Conservation (phyloP, 2,329 filamentous ascomycete genomes). For the Alternaria triticina region DNA sequence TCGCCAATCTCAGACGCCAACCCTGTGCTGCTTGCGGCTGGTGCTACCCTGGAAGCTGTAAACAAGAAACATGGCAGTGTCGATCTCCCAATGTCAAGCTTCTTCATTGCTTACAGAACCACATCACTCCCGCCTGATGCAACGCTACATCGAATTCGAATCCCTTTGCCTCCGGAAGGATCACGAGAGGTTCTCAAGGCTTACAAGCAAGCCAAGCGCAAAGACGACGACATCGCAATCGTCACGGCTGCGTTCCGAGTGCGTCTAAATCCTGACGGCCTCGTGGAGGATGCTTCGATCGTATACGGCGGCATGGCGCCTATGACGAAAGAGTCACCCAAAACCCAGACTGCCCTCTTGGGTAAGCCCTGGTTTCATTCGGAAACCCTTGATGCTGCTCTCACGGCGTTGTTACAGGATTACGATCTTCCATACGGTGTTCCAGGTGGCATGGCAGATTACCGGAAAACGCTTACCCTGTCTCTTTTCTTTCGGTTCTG, state of each 20-base stretch:
- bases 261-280: slow-evolving; percentile 68
- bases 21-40: slow-evolving; percentile 85
- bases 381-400: slow-evolving; percentile 81
- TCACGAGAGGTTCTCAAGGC: slow-evolving; percentile 82
- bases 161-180: slow-evolving; percentile 70
- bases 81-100: slow-evolving; percentile 73
- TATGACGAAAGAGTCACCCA: slow-evolving; percentile 80
- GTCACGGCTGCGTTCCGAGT: slow-evolving; percentile 86
- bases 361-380: slow-evolving; percentile 81
- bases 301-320: slow-evolving; percentile 96
- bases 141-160: slow-evolving; percentile 79
- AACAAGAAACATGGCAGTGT: slow-evolving; percentile 68
- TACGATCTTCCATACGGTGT: slow-evolving; percentile 88
- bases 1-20: slow-evolving; percentile 96
- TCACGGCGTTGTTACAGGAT: slow-evolving; percentile 81
- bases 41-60: slow-evolving; percentile 78
- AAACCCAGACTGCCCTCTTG: slow-evolving; percentile 71
- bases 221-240: slow-evolving; percentile 97
- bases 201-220: slow-evolving; percentile 95
- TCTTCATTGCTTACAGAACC: slow-evolving; percentile 87
- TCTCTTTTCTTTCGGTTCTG: slow-evolving; percentile 98
- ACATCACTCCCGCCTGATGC: slow-evolving; percentile 81
- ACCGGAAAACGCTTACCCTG: slow-evolving; percentile 84
- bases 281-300: slow-evolving; percentile 75
- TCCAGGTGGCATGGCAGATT: slow-evolving; percentile 95